Percentiles rank a stretch among this genome's conserved stretches.
phyloP scores from a whole-genome alignment of 2,329 filamentous ascomycete species.

The Xylariaceae sp. region DNA sequence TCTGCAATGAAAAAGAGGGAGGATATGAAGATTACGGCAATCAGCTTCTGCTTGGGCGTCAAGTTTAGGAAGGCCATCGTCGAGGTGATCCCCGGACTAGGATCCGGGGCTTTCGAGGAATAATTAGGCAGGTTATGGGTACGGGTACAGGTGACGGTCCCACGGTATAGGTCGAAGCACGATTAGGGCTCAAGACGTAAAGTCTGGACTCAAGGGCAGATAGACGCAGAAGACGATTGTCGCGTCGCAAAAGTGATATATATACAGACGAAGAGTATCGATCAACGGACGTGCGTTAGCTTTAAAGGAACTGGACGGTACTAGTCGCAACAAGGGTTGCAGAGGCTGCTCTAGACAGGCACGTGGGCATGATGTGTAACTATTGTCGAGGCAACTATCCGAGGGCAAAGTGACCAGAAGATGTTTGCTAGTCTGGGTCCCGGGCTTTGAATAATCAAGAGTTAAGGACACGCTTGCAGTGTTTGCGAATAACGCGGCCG shows the following conservation, averaged over 20 bases:
- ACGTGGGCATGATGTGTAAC: not conserved
- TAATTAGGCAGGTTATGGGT: not conserved
- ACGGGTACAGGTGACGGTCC: not conserved
- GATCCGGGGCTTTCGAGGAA: constrained; percentile 1
- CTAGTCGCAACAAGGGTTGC: not conserved
- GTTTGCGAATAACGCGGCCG: not conserved
- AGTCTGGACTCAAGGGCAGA: not conserved
- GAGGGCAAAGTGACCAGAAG: not conserved
- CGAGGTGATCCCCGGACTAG: constrained; percentile 7
- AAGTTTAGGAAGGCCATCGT: constrained; percentile 35
- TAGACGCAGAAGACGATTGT: not conserved
- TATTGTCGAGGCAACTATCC: constrained; percentile 5
- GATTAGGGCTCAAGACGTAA: not conserved
- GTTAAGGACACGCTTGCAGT: not conserved
- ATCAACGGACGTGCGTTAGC: not conserved
- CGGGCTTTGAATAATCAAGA: not conserved
- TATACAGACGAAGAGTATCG: not conserved
- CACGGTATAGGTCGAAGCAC: not conserved
- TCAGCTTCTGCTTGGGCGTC: constrained; percentile 42
- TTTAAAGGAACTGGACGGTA: not conserved
- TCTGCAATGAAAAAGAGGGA: constrained; percentile 49
- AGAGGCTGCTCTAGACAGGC: not conserved
- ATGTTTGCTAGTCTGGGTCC: not conserved
- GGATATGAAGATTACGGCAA: constrained; percentile 45
- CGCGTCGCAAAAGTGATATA: not conserved